Conservation (phyloP, 176 grass and related monocot genomes). For the Leersia perrieri region DNA sequence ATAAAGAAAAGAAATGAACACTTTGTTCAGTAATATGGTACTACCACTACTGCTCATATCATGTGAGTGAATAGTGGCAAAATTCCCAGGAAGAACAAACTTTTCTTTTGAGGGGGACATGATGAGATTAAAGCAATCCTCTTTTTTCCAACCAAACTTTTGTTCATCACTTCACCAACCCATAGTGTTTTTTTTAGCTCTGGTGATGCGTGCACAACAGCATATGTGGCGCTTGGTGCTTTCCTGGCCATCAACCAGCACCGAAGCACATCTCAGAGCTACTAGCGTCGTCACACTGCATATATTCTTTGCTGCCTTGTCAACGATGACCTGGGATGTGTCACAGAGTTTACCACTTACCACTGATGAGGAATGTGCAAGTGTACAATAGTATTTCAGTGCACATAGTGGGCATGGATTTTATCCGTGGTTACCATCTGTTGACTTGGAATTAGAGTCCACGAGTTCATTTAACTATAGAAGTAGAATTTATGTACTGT, state of each 20-base stretch:
- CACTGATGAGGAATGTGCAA: constrained; percentile 10
- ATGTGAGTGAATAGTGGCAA: constrained; percentile 33
- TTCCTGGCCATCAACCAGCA: constrained; percentile 29
- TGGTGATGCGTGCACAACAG: constrained; percentile 20
- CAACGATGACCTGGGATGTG: background rate
- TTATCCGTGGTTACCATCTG: background rate
- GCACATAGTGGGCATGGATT: background rate
- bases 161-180: constrained; percentile 18
- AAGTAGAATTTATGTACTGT: background rate
- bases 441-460: constrained; percentile 17
- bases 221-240: constrained; percentile 31
- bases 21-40: constrained; percentile 5
- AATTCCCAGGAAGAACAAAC: constrained; percentile 38
- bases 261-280: constrained; percentile 21
- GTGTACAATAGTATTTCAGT: background rate
- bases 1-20: constrained; percentile 3
- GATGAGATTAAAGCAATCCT: constrained; percentile 37
- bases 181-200: constrained; percentile 21
- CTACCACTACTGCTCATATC: constrained; percentile 10
- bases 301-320: constrained; percentile 18
- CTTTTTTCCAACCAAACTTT: constrained; percentile 30
- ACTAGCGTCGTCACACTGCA: background rate
- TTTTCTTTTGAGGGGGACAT: constrained; percentile 34
- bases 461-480: background rate
- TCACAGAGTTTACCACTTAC: constrained; percentile 26